These are phyloP conservation scores for Ilyonectria robusta DNA, from an alignment of 2,329 filamentous ascomycete species.

Conservation along the genomic window DNA sequence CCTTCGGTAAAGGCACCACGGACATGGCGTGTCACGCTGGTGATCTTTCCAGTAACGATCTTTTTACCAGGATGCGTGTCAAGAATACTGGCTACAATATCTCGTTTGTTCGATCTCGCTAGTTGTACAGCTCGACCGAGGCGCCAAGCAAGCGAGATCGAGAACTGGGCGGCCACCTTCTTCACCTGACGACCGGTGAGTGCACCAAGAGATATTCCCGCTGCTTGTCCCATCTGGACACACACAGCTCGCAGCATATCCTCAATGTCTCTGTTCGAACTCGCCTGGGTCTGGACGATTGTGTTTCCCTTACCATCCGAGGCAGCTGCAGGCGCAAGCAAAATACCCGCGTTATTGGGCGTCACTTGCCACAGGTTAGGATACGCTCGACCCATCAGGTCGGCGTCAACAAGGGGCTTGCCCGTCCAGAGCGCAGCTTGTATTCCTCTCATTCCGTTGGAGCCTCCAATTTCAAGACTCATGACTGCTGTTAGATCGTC, in stretches of 20 bases:
- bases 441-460: slow-evolving; percentile 28
- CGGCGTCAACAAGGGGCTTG: slow-evolving; percentile 27
- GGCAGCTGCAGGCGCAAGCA: slow-evolving; percentile 14
- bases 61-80: slow-evolving; percentile 7
- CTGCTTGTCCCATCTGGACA: slow-evolving; percentile 19
- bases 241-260: slow-evolving; percentile 9
- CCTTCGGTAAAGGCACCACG: slow-evolving; percentile 17
- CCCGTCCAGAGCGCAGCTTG: slow-evolving; percentile 13
- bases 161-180: background rate
- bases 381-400: slow-evolving; percentile 38
- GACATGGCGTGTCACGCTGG: slow-evolving; percentile 6
- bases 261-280: slow-evolving; percentile 15
- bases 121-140: slow-evolving; percentile 8
- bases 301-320: slow-evolving; percentile 27
- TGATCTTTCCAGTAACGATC: slow-evolving; percentile 24
- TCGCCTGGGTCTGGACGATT: slow-evolving; percentile 4
- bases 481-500: slow-evolving; percentile 24
- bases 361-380: slow-evolving; percentile 35
- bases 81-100: slow-evolving; percentile 11
- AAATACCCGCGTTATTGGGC: slow-evolving; percentile 4
- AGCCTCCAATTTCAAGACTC: slow-evolving; percentile 35
- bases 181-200: slow-evolving; percentile 12
- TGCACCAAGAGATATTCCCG: slow-evolving; percentile 14
- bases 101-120: background rate
- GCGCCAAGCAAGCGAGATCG: slow-evolving; percentile 20